Conservation (phyloP, 2,329 filamentous ascomycete genomes). For the Botrytis pseudocinerea region DNA sequence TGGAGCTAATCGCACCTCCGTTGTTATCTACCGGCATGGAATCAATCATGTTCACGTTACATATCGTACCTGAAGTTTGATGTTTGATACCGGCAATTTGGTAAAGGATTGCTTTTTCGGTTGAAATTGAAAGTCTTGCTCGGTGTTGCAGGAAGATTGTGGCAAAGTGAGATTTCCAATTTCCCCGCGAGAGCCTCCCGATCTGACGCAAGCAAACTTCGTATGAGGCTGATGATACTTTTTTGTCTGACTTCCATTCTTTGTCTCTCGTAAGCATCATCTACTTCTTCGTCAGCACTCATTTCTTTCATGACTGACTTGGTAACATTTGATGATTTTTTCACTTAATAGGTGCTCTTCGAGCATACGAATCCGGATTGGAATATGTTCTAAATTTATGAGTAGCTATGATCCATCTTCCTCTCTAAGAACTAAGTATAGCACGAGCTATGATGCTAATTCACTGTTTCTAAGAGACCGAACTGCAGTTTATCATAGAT, state of each 20-base stretch:
- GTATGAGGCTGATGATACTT: not conserved
- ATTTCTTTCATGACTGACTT: not conserved
- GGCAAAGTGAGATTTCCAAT: not conserved
- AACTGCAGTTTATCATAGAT: not conserved
- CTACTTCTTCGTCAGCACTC: not conserved
- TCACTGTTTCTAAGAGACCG: not conserved
- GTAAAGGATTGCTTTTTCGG: not conserved
- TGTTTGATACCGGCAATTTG: not conserved
- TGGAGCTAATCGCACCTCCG: not conserved
- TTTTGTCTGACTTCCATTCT: not conserved
- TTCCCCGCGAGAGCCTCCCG: not conserved
- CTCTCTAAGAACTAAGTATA: not conserved
- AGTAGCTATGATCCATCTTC: not conserved
- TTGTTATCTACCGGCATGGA: not conserved
- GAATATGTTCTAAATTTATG: not conserved
- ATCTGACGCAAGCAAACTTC: not conserved
- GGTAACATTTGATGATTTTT: not conserved
- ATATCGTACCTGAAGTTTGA: not conserved
- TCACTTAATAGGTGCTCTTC: not conserved
- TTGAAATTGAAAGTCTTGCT: not conserved
- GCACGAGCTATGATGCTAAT: not conserved
- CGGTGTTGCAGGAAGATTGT: not conserved
- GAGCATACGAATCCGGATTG: not conserved
- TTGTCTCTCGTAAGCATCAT: not conserved
- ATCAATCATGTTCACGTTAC: not conserved